These are phyloP conservation scores for Penicillium sp. DNA, from an alignment of 2,329 filamentous ascomycete genomes.

Conservation along the genomic window DNA sequence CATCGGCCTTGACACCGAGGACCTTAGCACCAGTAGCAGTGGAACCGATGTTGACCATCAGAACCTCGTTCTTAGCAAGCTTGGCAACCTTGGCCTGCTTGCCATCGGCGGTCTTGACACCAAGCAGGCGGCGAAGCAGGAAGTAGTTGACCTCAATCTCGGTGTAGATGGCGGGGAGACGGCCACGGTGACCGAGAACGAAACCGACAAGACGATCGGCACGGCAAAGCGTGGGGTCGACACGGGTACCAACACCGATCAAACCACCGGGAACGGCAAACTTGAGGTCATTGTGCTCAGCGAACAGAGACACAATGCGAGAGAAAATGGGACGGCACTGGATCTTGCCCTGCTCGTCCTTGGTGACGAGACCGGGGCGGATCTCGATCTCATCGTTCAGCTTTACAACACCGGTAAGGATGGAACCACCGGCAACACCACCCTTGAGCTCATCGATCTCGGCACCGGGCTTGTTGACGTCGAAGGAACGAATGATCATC, in stretches of 20 bases:
- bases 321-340: conserved; percentile 98
- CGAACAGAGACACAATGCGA: conserved; percentile 90
- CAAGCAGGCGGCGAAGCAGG: conserved; percentile 85
- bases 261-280: conserved; percentile 96
- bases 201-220: conserved; percentile 98
- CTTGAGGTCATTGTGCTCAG: conserved; percentile 96
- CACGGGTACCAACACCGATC: conserved; percentile 95
- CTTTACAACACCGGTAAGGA: conserved; percentile 94
- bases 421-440: conserved; percentile 95
- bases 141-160: conserved; percentile 99
- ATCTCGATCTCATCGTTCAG: conserved; percentile 98
- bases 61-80: conserved; percentile 95
- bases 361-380: conserved; percentile 94
- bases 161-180: conserved; percentile 93
- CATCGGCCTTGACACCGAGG: conserved; percentile 94
- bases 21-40: conserved; percentile 98
- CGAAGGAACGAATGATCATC: conserved; percentile 99
- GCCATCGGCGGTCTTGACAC: conserved; percentile 95
- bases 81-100: conserved; percentile 99
- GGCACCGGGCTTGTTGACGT: conserved; percentile 99
- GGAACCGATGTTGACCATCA: conserved; percentile 99
- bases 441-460: conserved; percentile 98
- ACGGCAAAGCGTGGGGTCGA: conserved; percentile 96
- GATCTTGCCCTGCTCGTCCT: conserved; percentile 88
- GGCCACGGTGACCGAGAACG: conserved; percentile 91